A percentile compares a stretch with the other conserved stretches of the same genome.
Evolutionary conservation across 495 filamentous ascomycete genomes (phyloP).

Genomic region (Aspergillus mulundensis): DNA sequence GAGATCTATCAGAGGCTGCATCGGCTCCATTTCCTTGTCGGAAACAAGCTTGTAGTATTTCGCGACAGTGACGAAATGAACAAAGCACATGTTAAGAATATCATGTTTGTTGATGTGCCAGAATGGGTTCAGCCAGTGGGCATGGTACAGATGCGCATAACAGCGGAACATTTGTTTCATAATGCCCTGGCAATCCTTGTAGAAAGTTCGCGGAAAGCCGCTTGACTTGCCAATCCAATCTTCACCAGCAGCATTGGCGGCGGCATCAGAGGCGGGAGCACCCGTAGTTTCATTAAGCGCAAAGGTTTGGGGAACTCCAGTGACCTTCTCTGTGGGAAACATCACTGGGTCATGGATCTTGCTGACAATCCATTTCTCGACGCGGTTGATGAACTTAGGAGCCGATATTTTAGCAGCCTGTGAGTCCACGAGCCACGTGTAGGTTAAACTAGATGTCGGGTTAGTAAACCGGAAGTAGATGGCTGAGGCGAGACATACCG

Average conservation of each 20-base stretch:
- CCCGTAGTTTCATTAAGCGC: slow-evolving; percentile 58
- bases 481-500: slow-evolving; percentile 54
- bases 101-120: slow-evolving; percentile 80
- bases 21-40: slow-evolving; percentile 83
- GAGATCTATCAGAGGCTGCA: slow-evolving; percentile 87
- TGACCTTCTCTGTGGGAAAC: slow-evolving; percentile 75
- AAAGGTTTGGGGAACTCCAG: slow-evolving; percentile 50
- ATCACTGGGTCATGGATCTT: slow-evolving; percentile 83
- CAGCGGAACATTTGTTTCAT: slow-evolving; percentile 97
- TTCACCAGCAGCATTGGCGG: slow-evolving; percentile 41
- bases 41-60: slow-evolving; percentile 78
- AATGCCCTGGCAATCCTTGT: slow-evolving; percentile 81
- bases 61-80: slow-evolving; percentile 85
- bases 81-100: slow-evolving; percentile 91
- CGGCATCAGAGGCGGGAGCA: slow-evolving; percentile 45
- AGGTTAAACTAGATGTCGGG: slow-evolving; percentile 63
- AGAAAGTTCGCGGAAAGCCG: slow-evolving; percentile 82
- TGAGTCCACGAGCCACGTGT: slow-evolving; percentile 71
- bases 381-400: slow-evolving; percentile 82
- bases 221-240: slow-evolving; percentile 85
- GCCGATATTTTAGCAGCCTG: slow-evolving; percentile 64
- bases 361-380: slow-evolving; percentile 89
- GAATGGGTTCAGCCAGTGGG: slow-evolving; percentile 76
- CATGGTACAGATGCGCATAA: slow-evolving; percentile 87
- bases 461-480: not conserved